Base-by-base conservation (phyloP, 495 filamentous ascomycete species). In the Penicillium coprophilum region DNA sequence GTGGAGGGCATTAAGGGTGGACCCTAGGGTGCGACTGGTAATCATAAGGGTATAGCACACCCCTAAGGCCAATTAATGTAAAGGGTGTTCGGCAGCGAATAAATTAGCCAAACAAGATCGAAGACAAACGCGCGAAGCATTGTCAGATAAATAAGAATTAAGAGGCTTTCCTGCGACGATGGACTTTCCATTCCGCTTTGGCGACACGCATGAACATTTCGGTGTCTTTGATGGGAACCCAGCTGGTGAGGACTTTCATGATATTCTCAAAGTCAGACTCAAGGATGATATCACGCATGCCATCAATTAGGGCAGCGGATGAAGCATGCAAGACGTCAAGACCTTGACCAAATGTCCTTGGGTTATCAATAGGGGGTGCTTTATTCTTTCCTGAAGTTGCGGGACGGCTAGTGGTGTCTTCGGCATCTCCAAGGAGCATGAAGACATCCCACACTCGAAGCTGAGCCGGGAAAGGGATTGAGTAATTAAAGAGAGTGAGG, bases 381-480 rank as follows among this genome's bases (percentile, higher is more conserved):
- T 57, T 58, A 31, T 64, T 69, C 36, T 82, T 83, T 46, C 71
- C 67, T 41, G 75, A 68, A 7, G 62, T 57, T 56, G 32, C 24
- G 13, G 54, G 60, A 15, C 53, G 53, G 8, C 61, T 39, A 21
- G 59, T 51, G 6, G 44, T 46, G 27, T 75, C 70, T 28, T 79
- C 72, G 4, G 79, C 76, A 61, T 96, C 92, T 43, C 94, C 94
- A 23, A 99, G 85, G 2, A 99, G 86, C 89, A 99, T 92, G 73
- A 99, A 97, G 1, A 96, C 90, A 64, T 99, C 94, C 94, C 94
- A 99, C 6, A 99, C 90, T 46, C 94, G 87, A n/a, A 99, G 87
- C 67, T 99, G 94, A 10, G 95, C 95, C 0, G 90, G 82, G 64
- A 97, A 99, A 3, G 94, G 94, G 56, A 99, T 91, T 17, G 90